phyloP scores from a whole-genome alignment of 169 alveolate genomes.

The Eimeria tenella region DNA sequence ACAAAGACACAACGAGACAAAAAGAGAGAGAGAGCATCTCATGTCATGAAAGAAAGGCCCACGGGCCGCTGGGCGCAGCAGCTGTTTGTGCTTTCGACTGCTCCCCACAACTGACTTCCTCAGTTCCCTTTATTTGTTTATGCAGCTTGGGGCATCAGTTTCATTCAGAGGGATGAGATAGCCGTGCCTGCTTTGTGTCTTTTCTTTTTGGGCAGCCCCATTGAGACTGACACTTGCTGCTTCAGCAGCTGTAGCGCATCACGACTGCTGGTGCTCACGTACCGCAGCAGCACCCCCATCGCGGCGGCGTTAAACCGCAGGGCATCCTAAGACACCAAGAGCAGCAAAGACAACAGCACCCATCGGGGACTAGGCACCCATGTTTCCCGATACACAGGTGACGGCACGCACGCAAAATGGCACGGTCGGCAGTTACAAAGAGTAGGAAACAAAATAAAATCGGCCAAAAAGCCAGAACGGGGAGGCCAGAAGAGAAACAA shows the following conservation, averaged over 20 bases:
- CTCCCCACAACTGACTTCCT: background rate
- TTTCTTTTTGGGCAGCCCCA: background rate
- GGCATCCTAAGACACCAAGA: background rate
- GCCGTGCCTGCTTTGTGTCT: background rate
- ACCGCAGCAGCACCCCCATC: background rate
- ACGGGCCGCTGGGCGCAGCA: background rate
- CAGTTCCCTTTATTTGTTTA: no score
- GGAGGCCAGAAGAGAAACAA: background rate
- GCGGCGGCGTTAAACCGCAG: background rate
- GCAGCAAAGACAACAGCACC: background rate
- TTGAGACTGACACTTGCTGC: background rate
- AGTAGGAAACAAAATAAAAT: background rate
- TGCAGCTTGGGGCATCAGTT: no score
- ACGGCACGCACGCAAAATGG: background rate
- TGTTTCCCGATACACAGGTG: background rate
- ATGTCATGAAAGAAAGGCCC: no score
- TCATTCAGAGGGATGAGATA: background rate
- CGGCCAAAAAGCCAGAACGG: background rate
- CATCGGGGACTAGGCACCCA: background rate
- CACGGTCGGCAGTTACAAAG: background rate
- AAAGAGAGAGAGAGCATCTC: background rate
- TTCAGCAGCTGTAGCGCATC: slow-evolving; percentile 10
- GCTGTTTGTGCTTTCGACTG: background rate
- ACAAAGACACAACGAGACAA: background rate
- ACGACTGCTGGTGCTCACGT: background rate